Evolutionary conservation across 441 rosid genomes (phyloP).

Genomic region (Lagerstroemia fauriei): DNA sequence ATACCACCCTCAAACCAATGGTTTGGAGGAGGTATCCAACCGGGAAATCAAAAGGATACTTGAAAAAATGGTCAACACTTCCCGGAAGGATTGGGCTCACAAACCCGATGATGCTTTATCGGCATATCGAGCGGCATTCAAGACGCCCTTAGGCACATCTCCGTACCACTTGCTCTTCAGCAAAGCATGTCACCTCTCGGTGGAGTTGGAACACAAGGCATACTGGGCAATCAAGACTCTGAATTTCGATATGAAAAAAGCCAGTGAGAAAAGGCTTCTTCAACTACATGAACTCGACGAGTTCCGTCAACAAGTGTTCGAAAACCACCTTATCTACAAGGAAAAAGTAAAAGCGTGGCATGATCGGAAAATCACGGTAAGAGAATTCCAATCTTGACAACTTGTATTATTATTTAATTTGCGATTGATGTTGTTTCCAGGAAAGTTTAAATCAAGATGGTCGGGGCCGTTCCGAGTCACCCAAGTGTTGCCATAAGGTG

Average conservation of each 20-base stretch:
- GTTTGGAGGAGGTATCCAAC: too few relatives aligned
- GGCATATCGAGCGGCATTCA: constrained; percentile 1
- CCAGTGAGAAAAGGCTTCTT: background rate
- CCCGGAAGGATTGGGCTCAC: background rate
- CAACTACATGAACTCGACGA: background rate
- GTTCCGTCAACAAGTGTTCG: background rate
- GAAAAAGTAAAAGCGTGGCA: background rate
- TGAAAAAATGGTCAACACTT: background rate
- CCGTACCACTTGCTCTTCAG: background rate
- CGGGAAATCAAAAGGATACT: background rate
- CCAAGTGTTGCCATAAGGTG: background rate
- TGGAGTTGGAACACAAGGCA: background rate
- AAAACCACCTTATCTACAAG: background rate
- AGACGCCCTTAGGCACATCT: background rate
- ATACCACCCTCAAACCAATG: too few relatives aligned
- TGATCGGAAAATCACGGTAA: background rate
- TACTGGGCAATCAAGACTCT: background rate
- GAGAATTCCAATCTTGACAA: background rate
- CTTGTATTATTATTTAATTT: background rate
- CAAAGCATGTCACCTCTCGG: background rate
- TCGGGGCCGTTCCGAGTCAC: background rate
- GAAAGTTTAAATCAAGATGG: background rate
- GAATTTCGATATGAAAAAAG: background rate
- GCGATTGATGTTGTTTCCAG: background rate
- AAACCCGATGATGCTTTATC: constrained; percentile 9